phyloP scores from a whole-genome alignment of 1,284 basidiomycete genomes.

The Schizophyllum amplum region DNA sequence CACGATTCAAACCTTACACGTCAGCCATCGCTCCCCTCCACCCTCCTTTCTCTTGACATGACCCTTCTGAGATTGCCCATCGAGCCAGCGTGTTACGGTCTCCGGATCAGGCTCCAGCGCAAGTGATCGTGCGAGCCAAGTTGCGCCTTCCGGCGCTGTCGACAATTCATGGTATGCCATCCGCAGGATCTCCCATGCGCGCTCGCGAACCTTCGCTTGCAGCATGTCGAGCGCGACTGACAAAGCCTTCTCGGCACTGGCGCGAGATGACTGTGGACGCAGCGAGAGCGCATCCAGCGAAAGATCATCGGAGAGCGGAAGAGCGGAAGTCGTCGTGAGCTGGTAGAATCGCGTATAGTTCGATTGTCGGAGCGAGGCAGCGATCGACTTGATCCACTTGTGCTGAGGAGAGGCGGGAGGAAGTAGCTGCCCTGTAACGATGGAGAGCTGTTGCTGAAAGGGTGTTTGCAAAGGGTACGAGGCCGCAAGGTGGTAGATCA shows the following conservation, averaged over 20 bases:
- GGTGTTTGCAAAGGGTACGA: slow-evolving; percentile 52
- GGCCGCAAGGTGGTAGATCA: slow-evolving; percentile 46
- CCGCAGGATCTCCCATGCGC: slow-evolving; percentile 52
- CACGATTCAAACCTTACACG: slow-evolving; percentile 24
- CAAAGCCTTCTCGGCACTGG: slow-evolving; percentile 35
- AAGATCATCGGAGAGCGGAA: slow-evolving; percentile 14
- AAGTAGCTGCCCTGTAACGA: slow-evolving; percentile 31
- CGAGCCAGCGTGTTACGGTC: slow-evolving; percentile 44
- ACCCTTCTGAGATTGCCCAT: slow-evolving; percentile 29
- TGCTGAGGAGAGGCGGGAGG: slow-evolving; percentile 25
- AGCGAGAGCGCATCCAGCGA: slow-evolving; percentile 2
- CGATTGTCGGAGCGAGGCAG: slow-evolving; percentile 36
- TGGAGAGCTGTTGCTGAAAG: slow-evolving; percentile 38
- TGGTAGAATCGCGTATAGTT: slow-evolving; percentile 45
- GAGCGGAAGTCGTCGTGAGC: slow-evolving; percentile 27
- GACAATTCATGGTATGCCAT: slow-evolving; percentile 57
- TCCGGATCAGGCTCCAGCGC: slow-evolving; percentile 20
- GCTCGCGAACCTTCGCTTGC: slow-evolving; percentile 40
- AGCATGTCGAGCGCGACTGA: slow-evolving; percentile 36
- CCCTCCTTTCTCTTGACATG: slow-evolving; percentile 47
- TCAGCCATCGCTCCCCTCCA: slow-evolving; percentile 46
- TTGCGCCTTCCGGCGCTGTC: slow-evolving; percentile 28
- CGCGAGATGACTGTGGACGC: slow-evolving; percentile 3
- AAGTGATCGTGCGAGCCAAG: slow-evolving; percentile 47
- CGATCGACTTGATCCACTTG: slow-evolving; percentile 40